These are phyloP conservation scores for Golubevia sp. DNA, from an alignment of 1,284 basidiomycete genomes.

Conservation along the genomic window DNA sequence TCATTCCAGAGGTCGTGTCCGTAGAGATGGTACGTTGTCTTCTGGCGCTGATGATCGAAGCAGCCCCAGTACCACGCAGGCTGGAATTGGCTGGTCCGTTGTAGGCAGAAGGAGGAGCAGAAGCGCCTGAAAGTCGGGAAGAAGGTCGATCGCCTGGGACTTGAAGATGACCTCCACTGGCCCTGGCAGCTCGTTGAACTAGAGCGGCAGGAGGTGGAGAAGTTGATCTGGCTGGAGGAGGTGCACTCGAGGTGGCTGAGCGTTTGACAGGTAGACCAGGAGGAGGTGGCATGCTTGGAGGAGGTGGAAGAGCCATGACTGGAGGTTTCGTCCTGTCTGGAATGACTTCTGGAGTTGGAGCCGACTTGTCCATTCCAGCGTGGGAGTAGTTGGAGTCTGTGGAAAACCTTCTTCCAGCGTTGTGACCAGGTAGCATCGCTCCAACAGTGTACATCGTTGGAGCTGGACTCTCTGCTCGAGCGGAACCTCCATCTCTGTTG, in stretches of 20 bases:
- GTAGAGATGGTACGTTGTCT: background rate
- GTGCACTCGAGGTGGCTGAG: too few relatives aligned
- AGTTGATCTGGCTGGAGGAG: conserved; percentile 17
- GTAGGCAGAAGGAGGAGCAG: background rate
- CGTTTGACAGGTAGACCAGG: conserved; percentile 18
- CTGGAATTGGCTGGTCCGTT: background rate
- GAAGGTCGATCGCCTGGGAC: background rate
- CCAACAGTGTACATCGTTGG: conserved; percentile 29
- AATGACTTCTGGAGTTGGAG: conserved; percentile 12
- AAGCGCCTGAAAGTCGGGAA: background rate
- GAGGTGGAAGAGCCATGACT: conserved; percentile 39
- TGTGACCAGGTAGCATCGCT: conserved; percentile 16
- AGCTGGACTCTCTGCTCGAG: conserved; percentile 19
- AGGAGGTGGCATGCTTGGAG: conserved; percentile 44
- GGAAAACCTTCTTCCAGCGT: conserved; percentile 20
- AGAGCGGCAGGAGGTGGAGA: conserved; percentile 42
- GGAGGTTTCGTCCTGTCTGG: conserved; percentile 42
- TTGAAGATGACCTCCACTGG: background rate
- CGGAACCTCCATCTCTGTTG: conserved; percentile 12
- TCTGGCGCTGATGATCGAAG: background rate
- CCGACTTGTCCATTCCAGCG: conserved; percentile 9
- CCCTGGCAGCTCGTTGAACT: conserved; percentile 18
- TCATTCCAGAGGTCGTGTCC: background rate
- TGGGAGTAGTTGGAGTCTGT: conserved; percentile 31
- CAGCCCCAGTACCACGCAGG: background rate